Evolutionary conservation across 1,284 basidiomycete genomes (phyloP), one percentile per base, ranked within the genome.

Genomic region (Peniophora sp.): DNA sequence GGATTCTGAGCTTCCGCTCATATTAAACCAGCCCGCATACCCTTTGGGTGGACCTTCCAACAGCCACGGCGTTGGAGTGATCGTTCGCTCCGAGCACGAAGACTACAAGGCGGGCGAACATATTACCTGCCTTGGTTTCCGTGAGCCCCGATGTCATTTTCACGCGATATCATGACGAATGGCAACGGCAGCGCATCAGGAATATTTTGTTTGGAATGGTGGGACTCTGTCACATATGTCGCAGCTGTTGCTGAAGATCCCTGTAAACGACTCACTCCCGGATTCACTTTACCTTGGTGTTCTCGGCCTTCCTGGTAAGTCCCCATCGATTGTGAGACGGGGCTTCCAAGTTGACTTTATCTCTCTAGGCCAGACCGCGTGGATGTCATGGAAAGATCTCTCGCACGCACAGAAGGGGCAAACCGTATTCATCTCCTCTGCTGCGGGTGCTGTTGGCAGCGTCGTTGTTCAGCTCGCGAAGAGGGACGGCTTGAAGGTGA

Each of bases 401-500:
- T 53, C 62, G 3, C 39, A 45, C 11, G 44, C 61, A 1, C 53
- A 59, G 47, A 58, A 60, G 52, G 59, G 20, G 20, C 44, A 45
- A n/a, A 45, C 44, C 5, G 20, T 45, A 14, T 45, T 45, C 44
- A 39, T 27, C 11, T 20, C 12, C 38, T 44, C 24, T 3, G 23
- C 24, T 16, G 35, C 35, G 2, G 20, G 24, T 3, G 32, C 49
- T 12, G 49, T 50, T 16, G 39, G 48, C 27, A 72, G 71, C 3
- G 55, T 74, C 17, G 74, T 78, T 14, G 70, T 74, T 23, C 79
- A 89, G 65, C 69, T 85, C n/a, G 83, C 81, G 1, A 86, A 84
- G 54, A 65, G 68, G 3, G 74, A 77, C 10, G 84, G 82, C 0
- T 64, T 81, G 24, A 83, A 81, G 55, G 85, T 90, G 47, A 83